These are phyloP conservation scores for Xenoacremonium recifei DNA, from an alignment of 2,329 filamentous ascomycete species.

Conservation along the genomic window DNA sequence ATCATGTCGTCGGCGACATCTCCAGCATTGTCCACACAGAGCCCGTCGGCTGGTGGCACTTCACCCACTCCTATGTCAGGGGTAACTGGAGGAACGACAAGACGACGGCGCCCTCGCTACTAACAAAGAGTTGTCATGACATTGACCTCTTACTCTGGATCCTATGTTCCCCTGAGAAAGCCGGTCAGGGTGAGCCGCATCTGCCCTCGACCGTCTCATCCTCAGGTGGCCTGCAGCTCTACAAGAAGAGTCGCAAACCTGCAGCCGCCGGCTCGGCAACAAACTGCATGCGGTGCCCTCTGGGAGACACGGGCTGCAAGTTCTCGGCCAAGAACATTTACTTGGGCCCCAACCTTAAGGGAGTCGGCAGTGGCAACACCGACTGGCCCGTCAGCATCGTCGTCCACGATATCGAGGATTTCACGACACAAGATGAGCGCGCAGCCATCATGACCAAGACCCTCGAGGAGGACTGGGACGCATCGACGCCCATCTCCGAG, in stretches of 20 bases:
- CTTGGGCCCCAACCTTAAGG: constrained; percentile 59
- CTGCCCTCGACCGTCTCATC: constrained; percentile 76
- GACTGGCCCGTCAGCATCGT: constrained; percentile 87
- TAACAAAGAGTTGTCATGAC: constrained; percentile 96
- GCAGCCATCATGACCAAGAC: constrained; percentile 40
- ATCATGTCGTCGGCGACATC: constrained; percentile 78
- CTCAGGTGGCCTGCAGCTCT: constrained; percentile 73
- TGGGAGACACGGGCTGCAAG: constrained; percentile 69
- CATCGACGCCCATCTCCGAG: constrained; percentile 44
- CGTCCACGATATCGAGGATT: constrained; percentile 88
- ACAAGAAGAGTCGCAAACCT: constrained; percentile 75
- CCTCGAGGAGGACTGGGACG: constrained; percentile 53
- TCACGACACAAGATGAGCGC: constrained; percentile 44
- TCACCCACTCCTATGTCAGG: constrained; percentile 83
- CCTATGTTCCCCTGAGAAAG: constrained; percentile 66
- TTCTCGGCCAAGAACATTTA: constrained; percentile 88
- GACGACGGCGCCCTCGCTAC: constrained; percentile 72
- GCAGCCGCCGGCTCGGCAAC: constrained; percentile 70
- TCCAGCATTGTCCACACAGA: constrained; percentile 88
- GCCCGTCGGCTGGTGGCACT: constrained; percentile 96
- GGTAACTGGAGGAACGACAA: constrained; percentile 91
- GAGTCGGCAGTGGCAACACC: constrained; percentile 63
- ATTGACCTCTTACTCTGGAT: constrained; percentile 93
- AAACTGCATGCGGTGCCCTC: constrained; percentile 76
- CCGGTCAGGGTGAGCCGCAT: constrained; percentile 55